Conservation (phyloP, 129 eudicot species). For the Helianthus tuberosus region DNA sequence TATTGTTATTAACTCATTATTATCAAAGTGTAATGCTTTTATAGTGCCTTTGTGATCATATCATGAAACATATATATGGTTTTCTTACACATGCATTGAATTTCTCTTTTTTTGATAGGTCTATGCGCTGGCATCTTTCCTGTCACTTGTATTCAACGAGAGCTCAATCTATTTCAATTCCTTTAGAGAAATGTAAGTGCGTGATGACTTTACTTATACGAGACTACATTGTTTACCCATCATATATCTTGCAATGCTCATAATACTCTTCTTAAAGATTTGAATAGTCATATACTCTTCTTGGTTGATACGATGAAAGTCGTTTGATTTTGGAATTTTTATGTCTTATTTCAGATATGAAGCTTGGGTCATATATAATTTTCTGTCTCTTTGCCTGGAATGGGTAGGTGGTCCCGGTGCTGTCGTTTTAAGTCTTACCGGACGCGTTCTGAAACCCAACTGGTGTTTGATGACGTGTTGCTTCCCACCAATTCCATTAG, state of each 20-base stretch:
- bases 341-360: constrained; percentile 65
- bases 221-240: background rate
- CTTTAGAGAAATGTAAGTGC: constrained; percentile 86
- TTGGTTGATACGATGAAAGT: background rate
- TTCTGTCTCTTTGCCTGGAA: constrained; percentile 82
- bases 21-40: constrained; percentile 1
- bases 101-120: constrained; percentile 41
- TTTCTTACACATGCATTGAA: background rate
- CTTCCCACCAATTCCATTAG: constrained; percentile 83
- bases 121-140: constrained; percentile 85
- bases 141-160: constrained; percentile 64
- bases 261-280: background rate
- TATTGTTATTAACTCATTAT: background rate
- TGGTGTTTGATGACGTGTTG: constrained; percentile 93
- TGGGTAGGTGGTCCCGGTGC: constrained; percentile 99
- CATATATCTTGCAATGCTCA: background rate
- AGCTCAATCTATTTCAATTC: constrained; percentile 78
- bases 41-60: background rate
- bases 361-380: constrained; percentile 99
- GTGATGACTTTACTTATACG: constrained; percentile 7
- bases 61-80: background rate
- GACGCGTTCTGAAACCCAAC: constrained; percentile 78
- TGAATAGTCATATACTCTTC: background rate
- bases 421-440: constrained; percentile 79
- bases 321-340: background rate